Base-by-base conservation (phyloP, 352 stramenopile genomes). In the Phytophthora vignae region DNA sequence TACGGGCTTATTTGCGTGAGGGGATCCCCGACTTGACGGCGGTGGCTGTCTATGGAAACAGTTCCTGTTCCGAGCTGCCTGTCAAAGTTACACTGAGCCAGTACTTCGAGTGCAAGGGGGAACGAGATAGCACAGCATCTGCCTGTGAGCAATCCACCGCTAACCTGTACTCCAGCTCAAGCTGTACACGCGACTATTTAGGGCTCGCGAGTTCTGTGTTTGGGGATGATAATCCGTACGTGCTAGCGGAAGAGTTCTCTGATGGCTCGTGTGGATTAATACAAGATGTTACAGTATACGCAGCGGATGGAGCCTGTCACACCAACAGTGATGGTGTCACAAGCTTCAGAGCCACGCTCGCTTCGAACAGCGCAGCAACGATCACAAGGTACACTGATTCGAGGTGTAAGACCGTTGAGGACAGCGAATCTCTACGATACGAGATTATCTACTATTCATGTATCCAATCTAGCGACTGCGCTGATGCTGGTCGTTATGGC, bases 241-340 rank as follows among this genome's bases (percentile, higher is more conserved):
- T 49, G 8, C 0, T 49, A 4, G 42, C 22, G 42, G 42, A 49
- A 21, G 42, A 49, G 42, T 49, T 19, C 9, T 21, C 42, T 6
- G 17, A 4, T 21, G 7, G 17, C 14, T 49, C 25, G 46, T 12
- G 59, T 21, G 14, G n/a, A 5, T n/a, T 49, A 6, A 17, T 21
- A 10, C 42, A 49, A 7, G n/a, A 11, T 3, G 42, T 46, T 12
- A 56, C 22, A 0, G 58, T 58, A 12, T 48, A 68, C n/a, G 12
- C 22, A n/a, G 61, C 61, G 3, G 49, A 60, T 49, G 61, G 52
- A n/a, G 10, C 4, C 48, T 68, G 61, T 25, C 52, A 68, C 38
- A 12, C 52, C 17, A 55, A 55, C 38, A 14, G 8, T 25, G 61
- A 61, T 48, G 61, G 40, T n/a, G 9, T 29, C 17, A 68, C 61